Evolutionary conservation across 495 filamentous ascomycete genomes (phyloP), one percentile per base, ranked within the genome.

Genomic region (Pyrenula aspistea): DNA sequence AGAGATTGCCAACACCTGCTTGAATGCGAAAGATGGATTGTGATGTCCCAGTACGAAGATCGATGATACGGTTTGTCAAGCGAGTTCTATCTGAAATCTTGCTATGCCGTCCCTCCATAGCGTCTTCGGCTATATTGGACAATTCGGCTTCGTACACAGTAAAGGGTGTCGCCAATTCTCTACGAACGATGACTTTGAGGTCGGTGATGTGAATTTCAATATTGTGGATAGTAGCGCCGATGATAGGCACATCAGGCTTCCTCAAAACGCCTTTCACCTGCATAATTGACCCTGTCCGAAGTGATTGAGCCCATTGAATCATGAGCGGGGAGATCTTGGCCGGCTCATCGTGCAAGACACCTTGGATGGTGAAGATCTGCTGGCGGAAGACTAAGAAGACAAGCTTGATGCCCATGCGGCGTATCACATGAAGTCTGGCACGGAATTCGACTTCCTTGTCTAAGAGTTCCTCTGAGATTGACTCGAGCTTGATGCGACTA

Each of bases 321-420:
- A 72, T 90, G 72, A 65, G 83, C 64, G 65, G 73, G 59, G 74
- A 78, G 47, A 74, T 74, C 59, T 76, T 63, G 64, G 80, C 68
- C 68, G 78, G 51, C 60, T 61, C 59, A 55, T 80, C 77, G 31
- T 86, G 81, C 59, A 84, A 68, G 49, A 87, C 77, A 57, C 83
- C 91, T 71, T 95, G 90, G 55, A 95, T 84, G 2, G 88, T 84
- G 58, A 73, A 76, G 31, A 84, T 76, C 65, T 88, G 84, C 73
- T 95, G 86, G 52, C 91, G 83, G 59, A 97, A 83, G 61, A 93
- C 86, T 60, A 95, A 73, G 69, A 96, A 96, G 58, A 83, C 86
- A 68, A 97, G 83, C 69, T 95, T 92, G 60, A 88, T 81, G 60
- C 90, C 89, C 77, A 96, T 85, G 55, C 86, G 85, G 55, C 92